These are phyloP conservation scores for Hanseniaspora pseudoguilliermondii DNA, from an alignment of 805 yeast genomes.

Conservation along the genomic window DNA sequence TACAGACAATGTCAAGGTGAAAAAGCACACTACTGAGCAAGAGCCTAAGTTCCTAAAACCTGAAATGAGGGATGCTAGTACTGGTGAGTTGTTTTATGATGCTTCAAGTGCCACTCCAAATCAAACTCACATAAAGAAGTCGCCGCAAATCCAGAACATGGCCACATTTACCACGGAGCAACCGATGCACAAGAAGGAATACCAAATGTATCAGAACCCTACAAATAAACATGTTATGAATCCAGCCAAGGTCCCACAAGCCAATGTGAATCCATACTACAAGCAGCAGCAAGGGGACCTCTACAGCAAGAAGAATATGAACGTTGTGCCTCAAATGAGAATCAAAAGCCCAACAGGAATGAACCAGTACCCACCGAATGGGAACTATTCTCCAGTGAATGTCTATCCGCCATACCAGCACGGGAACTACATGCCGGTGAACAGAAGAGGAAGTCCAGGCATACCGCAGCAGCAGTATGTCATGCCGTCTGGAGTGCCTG, in stretches of 20 bases:
- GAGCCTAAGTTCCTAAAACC: slow-evolving; percentile 16
- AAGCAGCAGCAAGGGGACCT: slow-evolving; percentile 9
- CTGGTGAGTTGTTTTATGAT: slow-evolving; percentile 16
- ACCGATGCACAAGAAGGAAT: not conserved
- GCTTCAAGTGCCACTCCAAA: slow-evolving; percentile 17
- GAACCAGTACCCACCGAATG: not conserved
- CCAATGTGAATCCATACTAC: slow-evolving; percentile 12
- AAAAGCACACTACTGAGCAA: slow-evolving; percentile 16
- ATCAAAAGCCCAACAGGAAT: not conserved
- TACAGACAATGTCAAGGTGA: slow-evolving; percentile 17
- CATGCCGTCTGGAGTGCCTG: slow-evolving; percentile 3
- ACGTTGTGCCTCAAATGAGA: not conserved
- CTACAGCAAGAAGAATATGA: slow-evolving; percentile 13
- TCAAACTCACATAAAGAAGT: slow-evolving; percentile 15
- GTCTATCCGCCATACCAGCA: slow-evolving; percentile 14
- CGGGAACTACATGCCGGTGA: slow-evolving; percentile 11
- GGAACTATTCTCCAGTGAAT: not conserved
- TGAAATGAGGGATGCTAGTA: slow-evolving; percentile 4
- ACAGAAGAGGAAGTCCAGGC: slow-evolving; percentile 3
- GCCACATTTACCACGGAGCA: slow-evolving; percentile 1
- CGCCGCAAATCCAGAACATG: slow-evolving; percentile 12
- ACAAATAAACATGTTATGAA: not conserved
- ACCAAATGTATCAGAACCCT: not conserved
- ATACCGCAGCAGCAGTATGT: slow-evolving; percentile 7
- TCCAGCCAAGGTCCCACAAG: not conserved